These are phyloP conservation scores for Santalum album DNA, from an alignment of 164 flowering plant genomes.

Conservation along the genomic window DNA sequence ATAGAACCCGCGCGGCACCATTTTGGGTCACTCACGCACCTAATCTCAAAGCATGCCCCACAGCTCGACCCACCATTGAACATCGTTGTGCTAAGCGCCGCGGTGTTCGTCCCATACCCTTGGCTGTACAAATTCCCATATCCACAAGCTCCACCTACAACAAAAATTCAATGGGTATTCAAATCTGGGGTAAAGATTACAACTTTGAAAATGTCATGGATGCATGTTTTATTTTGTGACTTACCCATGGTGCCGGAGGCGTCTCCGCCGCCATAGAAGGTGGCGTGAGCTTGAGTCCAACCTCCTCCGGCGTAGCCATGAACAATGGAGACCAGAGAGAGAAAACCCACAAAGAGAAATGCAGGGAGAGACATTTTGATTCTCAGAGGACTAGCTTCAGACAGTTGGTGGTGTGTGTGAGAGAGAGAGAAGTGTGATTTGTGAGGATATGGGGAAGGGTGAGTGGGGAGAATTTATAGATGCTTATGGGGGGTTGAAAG, in stretches of 20 bases:
- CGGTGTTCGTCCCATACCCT: conserved; percentile 76
- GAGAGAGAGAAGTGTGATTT: background rate
- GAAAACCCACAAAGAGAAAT: conserved; percentile 14
- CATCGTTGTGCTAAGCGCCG: conserved; percentile 68
- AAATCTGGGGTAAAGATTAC: background rate
- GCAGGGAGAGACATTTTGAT: conserved; percentile 15
- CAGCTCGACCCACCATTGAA: conserved; percentile 69
- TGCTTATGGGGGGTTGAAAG: background rate
- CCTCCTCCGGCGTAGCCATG: conserved; percentile 18
- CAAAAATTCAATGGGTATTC: background rate
- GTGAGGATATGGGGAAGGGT: background rate
- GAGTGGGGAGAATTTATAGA: background rate
- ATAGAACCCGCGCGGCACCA: conserved; percentile 63
- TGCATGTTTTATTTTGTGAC: conserved; percentile 1
- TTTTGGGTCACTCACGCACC: conserved; percentile 42
- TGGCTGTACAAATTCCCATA: conserved; percentile 73
- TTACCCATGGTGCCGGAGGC: conserved; percentile 47
- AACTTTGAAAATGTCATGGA: too few relatives aligned
- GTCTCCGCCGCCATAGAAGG: conserved; percentile 42
- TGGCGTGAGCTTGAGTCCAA: conserved; percentile 36
- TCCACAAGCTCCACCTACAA: conserved; percentile 78
- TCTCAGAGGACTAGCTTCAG: background rate
- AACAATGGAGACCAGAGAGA: conserved; percentile 11
- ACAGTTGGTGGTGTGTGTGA: background rate
- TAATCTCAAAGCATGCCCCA: conserved; percentile 70